Percentiles rank a stretch among this genome's conserved stretches.
These are phyloP conservation scores for Chamaecyparis obtusa DNA, from an alignment of 75 land plant species.

Conservation along the genomic window DNA sequence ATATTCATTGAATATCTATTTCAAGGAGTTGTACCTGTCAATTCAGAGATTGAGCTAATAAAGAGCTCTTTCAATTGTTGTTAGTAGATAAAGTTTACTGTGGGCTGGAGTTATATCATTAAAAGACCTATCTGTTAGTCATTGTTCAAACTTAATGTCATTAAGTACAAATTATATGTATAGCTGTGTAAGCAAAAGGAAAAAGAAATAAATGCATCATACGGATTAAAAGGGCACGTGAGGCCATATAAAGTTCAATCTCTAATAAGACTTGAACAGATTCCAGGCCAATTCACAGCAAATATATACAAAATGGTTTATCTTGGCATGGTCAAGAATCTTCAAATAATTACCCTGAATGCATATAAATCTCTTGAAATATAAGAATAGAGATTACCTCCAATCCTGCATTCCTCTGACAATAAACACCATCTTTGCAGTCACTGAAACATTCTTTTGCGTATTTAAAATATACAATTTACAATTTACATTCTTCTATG, in stretches of 20 bases:
- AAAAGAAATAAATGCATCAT: background rate
- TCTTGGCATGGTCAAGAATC: background rate
- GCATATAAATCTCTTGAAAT: background rate
- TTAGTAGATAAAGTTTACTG: too few species aligned
- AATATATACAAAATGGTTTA: background rate
- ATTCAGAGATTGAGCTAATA: too few species aligned
- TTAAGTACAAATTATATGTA: background rate
- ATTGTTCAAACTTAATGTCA: background rate
- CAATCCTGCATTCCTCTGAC: background rate
- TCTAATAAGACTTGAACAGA: background rate
- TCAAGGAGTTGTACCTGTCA: too few species aligned
- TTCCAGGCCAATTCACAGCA: background rate
- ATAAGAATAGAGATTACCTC: background rate
- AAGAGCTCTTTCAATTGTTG: too few species aligned
- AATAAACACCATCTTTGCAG: background rate
- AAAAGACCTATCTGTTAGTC: too few species aligned
- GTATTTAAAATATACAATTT: constrained; percentile 4
- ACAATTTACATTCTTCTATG: background rate
- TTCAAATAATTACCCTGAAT: background rate
- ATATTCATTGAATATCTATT: too few species aligned
- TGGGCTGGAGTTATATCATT: too few species aligned
- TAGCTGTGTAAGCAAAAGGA: background rate
- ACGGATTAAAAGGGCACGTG: background rate
- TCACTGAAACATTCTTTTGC: background rate
- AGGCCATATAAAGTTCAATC: background rate